phyloP scores from a whole-genome alignment of 805 yeast species.

The Kodamaea hsintzibuensis region DNA sequence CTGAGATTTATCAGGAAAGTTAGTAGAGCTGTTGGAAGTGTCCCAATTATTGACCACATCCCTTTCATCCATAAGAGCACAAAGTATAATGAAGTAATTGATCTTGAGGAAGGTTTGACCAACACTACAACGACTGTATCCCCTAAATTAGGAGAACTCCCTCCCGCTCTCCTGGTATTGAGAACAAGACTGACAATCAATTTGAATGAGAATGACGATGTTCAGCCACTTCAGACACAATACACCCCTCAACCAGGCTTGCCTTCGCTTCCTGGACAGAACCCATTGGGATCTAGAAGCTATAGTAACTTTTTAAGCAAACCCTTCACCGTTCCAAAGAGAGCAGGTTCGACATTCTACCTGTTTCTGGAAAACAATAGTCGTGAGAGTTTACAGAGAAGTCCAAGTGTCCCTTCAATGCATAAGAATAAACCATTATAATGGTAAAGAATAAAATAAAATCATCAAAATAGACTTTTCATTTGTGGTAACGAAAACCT shows the following conservation, averaged over 20 bases:
- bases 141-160: slow-evolving; percentile 11
- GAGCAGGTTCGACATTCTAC: slow-evolving; percentile 14
- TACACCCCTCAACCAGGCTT: neutral
- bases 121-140: slow-evolving; percentile 15
- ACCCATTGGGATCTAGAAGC: slow-evolving; percentile 12
- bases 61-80: slow-evolving; percentile 1
- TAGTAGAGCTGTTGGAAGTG: neutral
- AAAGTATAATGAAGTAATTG: slow-evolving; percentile 4
- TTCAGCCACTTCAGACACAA: slow-evolving; percentile 6
- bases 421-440: slow-evolving; percentile 2
- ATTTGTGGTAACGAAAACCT: neutral
- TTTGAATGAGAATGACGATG: slow-evolving; percentile 20
- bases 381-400: slow-evolving; percentile 10
- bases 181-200: slow-evolving; percentile 40
- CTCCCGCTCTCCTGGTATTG: slow-evolving; percentile 23
- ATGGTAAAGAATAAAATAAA: neutral
- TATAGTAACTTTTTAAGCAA: slow-evolving; percentile 33
- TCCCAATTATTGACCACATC: slow-evolving; percentile 1
- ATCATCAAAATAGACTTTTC: neutral
- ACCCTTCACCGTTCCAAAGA: slow-evolving; percentile 37
- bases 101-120: slow-evolving; percentile 37
- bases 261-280: slow-evolving; percentile 5
- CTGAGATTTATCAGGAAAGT: slow-evolving; percentile 2
- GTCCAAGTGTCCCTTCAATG: slow-evolving; percentile 6
- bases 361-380: slow-evolving; percentile 18